phyloP scores from a whole-genome alignment of 768 basidiomycete species.

The Coprinellus aureogranulatus region DNA sequence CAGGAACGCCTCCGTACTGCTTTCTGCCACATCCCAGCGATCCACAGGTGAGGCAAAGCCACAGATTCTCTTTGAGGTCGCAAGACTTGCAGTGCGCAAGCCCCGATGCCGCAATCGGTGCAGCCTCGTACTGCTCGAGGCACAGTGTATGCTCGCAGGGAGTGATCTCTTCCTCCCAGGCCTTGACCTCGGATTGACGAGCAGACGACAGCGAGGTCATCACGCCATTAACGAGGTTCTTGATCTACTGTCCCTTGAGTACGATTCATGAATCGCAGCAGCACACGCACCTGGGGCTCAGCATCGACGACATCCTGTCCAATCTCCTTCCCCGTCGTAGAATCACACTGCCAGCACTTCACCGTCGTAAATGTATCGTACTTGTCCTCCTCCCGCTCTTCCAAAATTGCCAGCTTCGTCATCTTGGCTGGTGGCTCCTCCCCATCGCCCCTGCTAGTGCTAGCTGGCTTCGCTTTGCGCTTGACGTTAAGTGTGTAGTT shows the following conservation, averaged over 20 bases:
- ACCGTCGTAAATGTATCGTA: constrained; percentile 67
- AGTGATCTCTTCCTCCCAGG: constrained; percentile 94
- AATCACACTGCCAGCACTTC: constrained; percentile 77
- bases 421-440: constrained; percentile 87
- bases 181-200: constrained; percentile 90
- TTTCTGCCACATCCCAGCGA: constrained; percentile 84
- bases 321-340: constrained; percentile 44
- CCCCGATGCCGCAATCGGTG: constrained; percentile 54
- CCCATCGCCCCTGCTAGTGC: constrained; percentile 66
- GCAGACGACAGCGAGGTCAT: constrained; percentile 85
- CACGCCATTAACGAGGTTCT: constrained; percentile 58
- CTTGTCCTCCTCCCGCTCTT: constrained; percentile 86
- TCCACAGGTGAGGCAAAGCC: constrained; percentile 94
- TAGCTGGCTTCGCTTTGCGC: constrained; percentile 62
- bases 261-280: background rate
- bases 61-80: constrained; percentile 86
- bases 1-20: constrained; percentile 69
- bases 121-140: constrained; percentile 42
- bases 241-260: constrained; percentile 39
- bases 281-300: constrained; percentile 31
- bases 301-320: constrained; percentile 29
- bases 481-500: constrained; percentile 76
- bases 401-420: constrained; percentile 82
- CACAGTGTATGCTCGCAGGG: constrained; percentile 78
- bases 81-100: constrained; percentile 81